These are phyloP conservation scores for Craspedostauros australis DNA, from an alignment of 108 stramenopile genomes.

Conservation along the genomic window DNA sequence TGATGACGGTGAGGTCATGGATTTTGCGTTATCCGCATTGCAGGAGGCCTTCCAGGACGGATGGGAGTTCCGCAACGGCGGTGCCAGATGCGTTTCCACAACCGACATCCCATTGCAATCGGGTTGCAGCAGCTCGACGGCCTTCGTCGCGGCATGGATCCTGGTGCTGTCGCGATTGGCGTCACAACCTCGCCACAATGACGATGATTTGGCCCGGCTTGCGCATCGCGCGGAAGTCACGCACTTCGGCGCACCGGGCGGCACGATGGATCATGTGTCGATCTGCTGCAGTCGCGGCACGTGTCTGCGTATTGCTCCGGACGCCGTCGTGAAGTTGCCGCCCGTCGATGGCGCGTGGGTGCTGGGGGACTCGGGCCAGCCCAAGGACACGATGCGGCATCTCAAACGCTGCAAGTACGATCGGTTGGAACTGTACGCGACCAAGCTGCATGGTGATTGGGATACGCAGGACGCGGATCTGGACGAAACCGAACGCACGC, in stretches of 20 bases:
- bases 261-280: slow-evolving; percentile 38
- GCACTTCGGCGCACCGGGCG: slow-evolving; percentile 33
- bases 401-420: slow-evolving; percentile 29
- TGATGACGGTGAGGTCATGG: neutral
- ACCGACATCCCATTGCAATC: slow-evolving; percentile 24
- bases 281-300: slow-evolving; percentile 10
- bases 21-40: slow-evolving; percentile 36
- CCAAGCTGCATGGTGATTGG: slow-evolving; percentile 22
- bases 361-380: slow-evolving; percentile 28
- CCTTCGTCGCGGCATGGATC: slow-evolving; percentile 23
- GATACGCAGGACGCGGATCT: slow-evolving; percentile 1
- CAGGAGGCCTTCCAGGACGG: slow-evolving; percentile 29
- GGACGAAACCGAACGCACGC: slow-evolving; percentile 1
- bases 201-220: neutral
- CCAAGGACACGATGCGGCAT: slow-evolving; percentile 37
- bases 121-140: slow-evolving; percentile 28
- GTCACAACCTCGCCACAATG: neutral
- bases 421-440: slow-evolving; percentile 8
- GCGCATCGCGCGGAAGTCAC: slow-evolving; percentile 26
- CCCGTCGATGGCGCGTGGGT: slow-evolving; percentile 21
- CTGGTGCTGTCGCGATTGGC: slow-evolving; percentile 13
- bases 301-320: slow-evolving; percentile 30
- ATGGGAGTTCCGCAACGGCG: neutral
- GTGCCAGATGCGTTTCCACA: slow-evolving; percentile 17
- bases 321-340: neutral